Base-by-base conservation (phyloP, 2,329 filamentous ascomycete genomes). In the Penicillium sp. region DNA sequence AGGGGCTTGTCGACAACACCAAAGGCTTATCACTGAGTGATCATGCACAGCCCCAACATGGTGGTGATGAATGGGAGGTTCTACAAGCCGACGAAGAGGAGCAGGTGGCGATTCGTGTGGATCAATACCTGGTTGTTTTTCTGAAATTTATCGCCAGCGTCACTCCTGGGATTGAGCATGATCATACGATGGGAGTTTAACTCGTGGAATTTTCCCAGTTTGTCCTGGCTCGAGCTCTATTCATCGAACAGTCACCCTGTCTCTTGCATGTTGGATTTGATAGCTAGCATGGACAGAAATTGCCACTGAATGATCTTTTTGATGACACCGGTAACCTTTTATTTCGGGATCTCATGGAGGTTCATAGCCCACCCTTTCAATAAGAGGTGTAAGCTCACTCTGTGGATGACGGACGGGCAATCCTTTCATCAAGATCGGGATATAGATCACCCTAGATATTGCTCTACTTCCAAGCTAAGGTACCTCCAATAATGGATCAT, bases 101-200 rank as follows among this genome's bases (percentile, higher is more conserved):
- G 24, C 67, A 74, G 48, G 68, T 72, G 45, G 74, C 74, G 7
- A 76, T 76, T 48, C 63, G 74, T 9, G 74, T 76, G 34, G 74
- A 76, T 58, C 74, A 76, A 61, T 76, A 76, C 60, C 55, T 76
- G 51, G 73, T 76, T 41, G 74, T 76, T 12, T 76, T 76, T 57
- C 58, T 76, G 51, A 76, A 76, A 78, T 88, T 88, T 69, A 88
- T 88, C 75, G 84, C 85, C 32, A 93, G 85, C 61, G 93, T 98
- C 39, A 97, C 91, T 12, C 93, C 93, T 5, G 90, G 90, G 41
- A 97, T 98, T 69, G 91, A 97, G 72, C 89, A 96, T 69, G 91
- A 97, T 67, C 96, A 94, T 68, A 97, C 91, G 1, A 96, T 96
- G 90, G 88, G 89, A 5, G 84, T 95, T 35, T 95, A 76, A 76